Evolutionary conservation across 2,329 filamentous ascomycete genomes (phyloP), one percentile per base, ranked within the genome.

Genomic region (Cercospora zeina): DNA sequence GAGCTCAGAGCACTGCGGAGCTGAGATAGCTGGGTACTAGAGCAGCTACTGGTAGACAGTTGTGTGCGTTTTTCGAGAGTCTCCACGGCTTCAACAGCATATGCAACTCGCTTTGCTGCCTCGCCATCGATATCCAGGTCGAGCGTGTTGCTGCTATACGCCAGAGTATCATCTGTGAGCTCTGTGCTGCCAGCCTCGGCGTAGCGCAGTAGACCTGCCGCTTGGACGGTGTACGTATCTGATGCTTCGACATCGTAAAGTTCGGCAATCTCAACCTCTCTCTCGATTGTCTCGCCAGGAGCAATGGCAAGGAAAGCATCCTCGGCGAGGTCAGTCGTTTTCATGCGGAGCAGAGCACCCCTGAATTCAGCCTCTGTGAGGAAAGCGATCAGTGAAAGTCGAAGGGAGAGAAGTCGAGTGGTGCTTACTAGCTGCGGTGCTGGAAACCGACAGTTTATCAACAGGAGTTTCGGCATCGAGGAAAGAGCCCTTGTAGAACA

Each of bases 141-240:
- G 53, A 89, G 73, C 13, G 79, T 77, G 76, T 89, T 89, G 70
- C 83, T 86, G 58, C 79, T 75, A 76, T 82, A 89, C 9, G 80
- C 72, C 3, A 88, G 73, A 55, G 80, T 80, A 11, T 68, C 63
- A 51, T 83, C 85, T 13, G 81, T 74, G 36, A 89, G 79, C 50
- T 80, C 76, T 54, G 79, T 85, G 21, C 78, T 80, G 68, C 80
- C 77, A 49, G 76, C 77, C 30, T 79, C 77, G 33, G 86, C 83
- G 60, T 82, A 82, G 9, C 83, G 82, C 37, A 89, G 78, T n/a
- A 80, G 77, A 8, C 87, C 62, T 19, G 55, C 31, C 6, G 59
- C 51, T 30, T 59, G 59, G 39, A 55, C 27, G 11, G 42, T 54
- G 49, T 60, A 60, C 33, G 42, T 59, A 14, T 56, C 54, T 8